Evolutionary conservation across 441 rosid genomes (phyloP), one percentile per base, ranked within the genome.

Genomic region (Bruguiera hainesii): DNA sequence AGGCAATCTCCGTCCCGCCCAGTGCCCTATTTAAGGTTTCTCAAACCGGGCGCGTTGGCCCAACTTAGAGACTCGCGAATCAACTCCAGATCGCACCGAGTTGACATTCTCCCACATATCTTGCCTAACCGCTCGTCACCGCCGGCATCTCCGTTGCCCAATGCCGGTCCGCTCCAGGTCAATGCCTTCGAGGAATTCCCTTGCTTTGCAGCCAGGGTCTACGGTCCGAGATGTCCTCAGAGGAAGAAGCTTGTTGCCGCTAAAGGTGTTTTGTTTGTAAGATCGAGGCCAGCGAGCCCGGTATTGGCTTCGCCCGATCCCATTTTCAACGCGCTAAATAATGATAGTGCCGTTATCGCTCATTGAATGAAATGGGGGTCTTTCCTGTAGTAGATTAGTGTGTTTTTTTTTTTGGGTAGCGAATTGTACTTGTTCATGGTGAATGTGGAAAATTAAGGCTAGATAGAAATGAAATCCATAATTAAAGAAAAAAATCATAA

Each of bases 1-100:
- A 3, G 48, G 5, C 48, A 42, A 1, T 51, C 73, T 3, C 15
- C 51, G 18, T 3, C 63, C 28, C 62, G 67, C 26, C n/a, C 83
- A 20, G 83, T 76, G 29, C 75, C 83, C 28, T 76, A 67, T 46
- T 77, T 78, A 0, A 74, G 60, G 67, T 83, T 72, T 66, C 81
- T 83, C 7, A 83, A 80, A 42, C 84, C 87, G 0, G 84, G 84
- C 9, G 83, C 84, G 25, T 76, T 83, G 16, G 87, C 87, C 1
- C 81, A 71, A 9, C 78, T 83, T 28, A 59, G 83, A 33, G 84
- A 83, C 69, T 78, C 83, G 0, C 72, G 79, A 48, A 81, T 83
- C 77, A 78, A 70, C 69, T 79, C 81, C 50, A 76, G 82, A 68
- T 72, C 83, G 4, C 78, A 74, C 68, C 73, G 80, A 7, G 48